phyloP scores from a whole-genome alignment of 805 yeast genomes.

The Starmera amethionina region DNA sequence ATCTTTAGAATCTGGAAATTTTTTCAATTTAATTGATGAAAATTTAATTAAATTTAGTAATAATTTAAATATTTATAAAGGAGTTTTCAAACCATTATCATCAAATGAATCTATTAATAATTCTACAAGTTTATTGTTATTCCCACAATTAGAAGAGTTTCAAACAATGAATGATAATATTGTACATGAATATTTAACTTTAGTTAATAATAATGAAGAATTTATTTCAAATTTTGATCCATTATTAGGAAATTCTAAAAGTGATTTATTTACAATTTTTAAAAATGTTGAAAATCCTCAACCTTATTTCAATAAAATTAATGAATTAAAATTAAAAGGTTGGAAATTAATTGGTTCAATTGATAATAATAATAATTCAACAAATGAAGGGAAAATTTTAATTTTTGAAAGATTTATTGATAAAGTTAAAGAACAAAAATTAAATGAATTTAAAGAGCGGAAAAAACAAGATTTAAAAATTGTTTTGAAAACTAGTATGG shows the following conservation, averaged over 20 bases:
- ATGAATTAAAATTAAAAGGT: slow-evolving; percentile 31
- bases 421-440: slow-evolving; percentile 1
- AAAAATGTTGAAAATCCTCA: slow-evolving; percentile 30
- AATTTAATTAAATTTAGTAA: slow-evolving; percentile 21
- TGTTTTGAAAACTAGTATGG: not conserved
- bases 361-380: slow-evolving; percentile 22
- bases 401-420: slow-evolving; percentile 29
- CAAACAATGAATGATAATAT: not conserved
- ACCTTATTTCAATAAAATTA: slow-evolving; percentile 24
- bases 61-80: slow-evolving; percentile 1
- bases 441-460: not conserved
- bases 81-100: slow-evolving; percentile 1
- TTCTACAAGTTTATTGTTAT: slow-evolving; percentile 8
- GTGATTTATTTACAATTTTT: slow-evolving; percentile 32
- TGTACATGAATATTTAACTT: slow-evolving; percentile 16
- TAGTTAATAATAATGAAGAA: slow-evolving; percentile 7
- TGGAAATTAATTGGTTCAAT: slow-evolving; percentile 53
- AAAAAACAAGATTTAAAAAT: slow-evolving; percentile 3
- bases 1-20: slow-evolving; percentile 28
- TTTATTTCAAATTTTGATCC: slow-evolving; percentile 26
- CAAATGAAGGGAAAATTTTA: slow-evolving; percentile 17
- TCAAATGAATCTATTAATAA: slow-evolving; percentile 2
- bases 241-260: slow-evolving; percentile 23
- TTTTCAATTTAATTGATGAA: slow-evolving; percentile 27
- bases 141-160: slow-evolving; percentile 11